A percentile compares a stretch with the other conserved stretches of the same genome.
Conservation (phyloP, 805 yeast species). For the Candida nanaspora region DNA sequence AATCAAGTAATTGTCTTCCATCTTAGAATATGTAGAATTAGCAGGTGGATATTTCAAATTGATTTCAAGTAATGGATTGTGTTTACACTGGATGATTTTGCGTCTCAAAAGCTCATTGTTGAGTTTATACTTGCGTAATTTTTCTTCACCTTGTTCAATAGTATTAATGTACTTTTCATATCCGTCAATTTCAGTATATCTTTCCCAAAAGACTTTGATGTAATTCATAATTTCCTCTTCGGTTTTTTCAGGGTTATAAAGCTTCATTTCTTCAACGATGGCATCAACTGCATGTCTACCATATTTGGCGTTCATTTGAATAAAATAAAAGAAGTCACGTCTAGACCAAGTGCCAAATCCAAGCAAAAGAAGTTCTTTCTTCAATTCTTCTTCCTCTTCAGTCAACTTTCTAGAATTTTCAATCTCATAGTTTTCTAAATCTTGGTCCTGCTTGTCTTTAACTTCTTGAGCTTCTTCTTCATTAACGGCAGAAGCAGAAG, state of each 20-base stretch:
- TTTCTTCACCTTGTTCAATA: constrained; percentile 88
- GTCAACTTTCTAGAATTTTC: constrained; percentile 74
- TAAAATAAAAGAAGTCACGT: constrained; percentile 79
- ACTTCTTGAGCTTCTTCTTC: constrained; percentile 37
- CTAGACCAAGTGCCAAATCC: constrained; percentile 84
- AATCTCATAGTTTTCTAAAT: constrained; percentile 63
- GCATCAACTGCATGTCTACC: constrained; percentile 70
- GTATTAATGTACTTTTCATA: constrained; percentile 75
- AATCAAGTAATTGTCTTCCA: constrained; percentile 82
- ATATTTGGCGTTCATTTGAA: constrained; percentile 63
- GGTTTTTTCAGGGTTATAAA: constrained; percentile 55
- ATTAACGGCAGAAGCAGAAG: too few species aligned
- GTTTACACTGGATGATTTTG: constrained; percentile 57
- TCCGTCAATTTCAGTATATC: constrained; percentile 76
- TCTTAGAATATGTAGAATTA: constrained; percentile 40
- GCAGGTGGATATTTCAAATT: constrained; percentile 61
- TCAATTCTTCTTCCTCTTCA: constrained; percentile 67
- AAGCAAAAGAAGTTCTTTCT: constrained; percentile 47
- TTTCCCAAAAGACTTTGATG: constrained; percentile 74
- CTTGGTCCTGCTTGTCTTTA: constrained; percentile 15
- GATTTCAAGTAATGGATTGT: constrained; percentile 75
- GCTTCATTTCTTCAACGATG: constrained; percentile 64
- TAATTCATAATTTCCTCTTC: constrained; percentile 74
- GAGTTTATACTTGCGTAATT: constrained; percentile 49
- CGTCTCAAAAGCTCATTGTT: constrained; percentile 77